Percentiles rank a stretch among this genome's conserved stretches.
Conservation (phyloP, 192 early-diverging fungal species). For the Phlyctochytrium arcticum region DNA sequence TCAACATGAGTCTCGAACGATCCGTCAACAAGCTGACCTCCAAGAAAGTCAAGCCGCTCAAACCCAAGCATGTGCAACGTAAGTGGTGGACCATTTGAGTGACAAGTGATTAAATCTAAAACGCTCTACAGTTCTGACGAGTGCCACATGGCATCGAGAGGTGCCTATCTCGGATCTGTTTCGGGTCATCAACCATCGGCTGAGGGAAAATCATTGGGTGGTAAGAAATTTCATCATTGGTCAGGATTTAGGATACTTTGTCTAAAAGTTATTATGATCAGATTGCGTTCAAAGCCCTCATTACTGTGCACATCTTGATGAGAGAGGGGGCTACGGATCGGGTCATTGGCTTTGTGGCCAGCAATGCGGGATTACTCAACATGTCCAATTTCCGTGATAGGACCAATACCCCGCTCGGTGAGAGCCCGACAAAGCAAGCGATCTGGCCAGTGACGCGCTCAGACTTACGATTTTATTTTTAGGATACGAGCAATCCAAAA, state of each 20-base stretch:
- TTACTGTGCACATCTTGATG: conserved; percentile 69
- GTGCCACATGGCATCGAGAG: conserved; percentile 32
- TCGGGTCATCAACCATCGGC: conserved; percentile 35
- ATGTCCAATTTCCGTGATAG: conserved; percentile 52
- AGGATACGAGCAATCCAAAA: conserved; percentile 46
- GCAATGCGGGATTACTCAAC: conserved; percentile 45
- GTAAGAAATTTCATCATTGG: conserved; percentile 27
- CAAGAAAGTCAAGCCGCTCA: conserved; percentile 44
- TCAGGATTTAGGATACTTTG: not conserved
- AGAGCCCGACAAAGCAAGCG: not conserved
- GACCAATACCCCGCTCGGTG: conserved; percentile 28
- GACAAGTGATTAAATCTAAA: not conserved
- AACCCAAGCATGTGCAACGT: conserved; percentile 50
- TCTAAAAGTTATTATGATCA: conserved; percentile 19
- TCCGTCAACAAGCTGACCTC: conserved; percentile 47
- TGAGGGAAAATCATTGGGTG: conserved; percentile 60
- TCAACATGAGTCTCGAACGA: no score
- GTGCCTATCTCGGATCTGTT: conserved; percentile 49
- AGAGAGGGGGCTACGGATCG: conserved; percentile 63
- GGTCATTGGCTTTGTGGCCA: conserved; percentile 52
- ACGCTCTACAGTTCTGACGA: conserved; percentile 27
- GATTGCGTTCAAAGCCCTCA: conserved; percentile 71
- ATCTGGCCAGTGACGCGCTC: not conserved
- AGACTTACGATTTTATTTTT: not conserved
- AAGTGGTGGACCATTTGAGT: not conserved